Base-by-base conservation (phyloP, 1,139 yeast species). In the Zygosaccharomyces sapae region DNA sequence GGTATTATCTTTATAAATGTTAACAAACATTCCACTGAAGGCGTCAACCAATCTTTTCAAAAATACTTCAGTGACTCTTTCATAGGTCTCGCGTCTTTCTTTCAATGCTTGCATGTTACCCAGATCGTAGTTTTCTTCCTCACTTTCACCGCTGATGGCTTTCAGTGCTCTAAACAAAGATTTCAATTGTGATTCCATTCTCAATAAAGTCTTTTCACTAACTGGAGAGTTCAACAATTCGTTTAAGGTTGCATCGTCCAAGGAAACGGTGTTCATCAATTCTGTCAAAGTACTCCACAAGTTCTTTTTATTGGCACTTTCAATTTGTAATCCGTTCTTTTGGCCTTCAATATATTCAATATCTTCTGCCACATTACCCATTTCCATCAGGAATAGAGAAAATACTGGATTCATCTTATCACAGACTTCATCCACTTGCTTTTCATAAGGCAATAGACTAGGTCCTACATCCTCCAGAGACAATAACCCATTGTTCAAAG, bases 261-360 rank as follows among this genome's bases (percentile, higher is more conserved):
- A 72, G 47, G 83, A 78, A 5, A 87, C 86, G 20, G 88, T 84
- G 43, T 78, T 77, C 50, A 88, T 68, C 44, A 88, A 73, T n/a
- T 75, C 77, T 46, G 79, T 77, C 49, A 89, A 74, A 49, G 86
- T 92, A 45, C 76, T 78, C 73, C 81, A 83, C 37, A 90, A 71
- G 18, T 75, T 66, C 58, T 86, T 86, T 65, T 86, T 87, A 66
- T 90, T 90, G 34, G 87, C 82, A 4, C 92, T 80, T 56, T 83
- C 84, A 3, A 89, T 85, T 67, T 90, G 97, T 31, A 89, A 69
- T 44, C 96, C 96, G 57, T 83, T 81, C 1, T 89, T 82, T 59
- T 85, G 86, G 38, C 75, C 72, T 61, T 89, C 96, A 43, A 89
- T 83, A 46, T 76, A 77, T 41, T 77, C 75, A 44, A 89, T 80